Evolutionary conservation across 352 stramenopile species (phyloP).

Genomic region (Saprolegnia diclina): DNA sequence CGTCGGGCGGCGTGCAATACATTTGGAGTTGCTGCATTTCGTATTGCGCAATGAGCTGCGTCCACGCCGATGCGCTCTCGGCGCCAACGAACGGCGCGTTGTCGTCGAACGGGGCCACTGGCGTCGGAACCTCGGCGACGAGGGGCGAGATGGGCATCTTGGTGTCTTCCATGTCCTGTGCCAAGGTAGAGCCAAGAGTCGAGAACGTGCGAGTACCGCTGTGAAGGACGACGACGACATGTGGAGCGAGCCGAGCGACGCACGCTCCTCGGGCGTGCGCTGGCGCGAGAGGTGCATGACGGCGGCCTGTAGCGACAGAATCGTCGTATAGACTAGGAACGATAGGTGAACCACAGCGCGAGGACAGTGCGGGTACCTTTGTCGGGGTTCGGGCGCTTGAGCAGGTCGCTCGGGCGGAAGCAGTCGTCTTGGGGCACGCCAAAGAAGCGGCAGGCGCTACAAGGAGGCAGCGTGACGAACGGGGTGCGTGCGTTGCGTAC

Average conservation of each 20-base stretch:
- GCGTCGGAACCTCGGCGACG: not conserved
- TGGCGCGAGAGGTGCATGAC: conserved; percentile 67
- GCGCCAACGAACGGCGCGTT: not conserved
- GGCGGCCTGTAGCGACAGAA: conserved; percentile 64
- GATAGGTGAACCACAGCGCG: not conserved
- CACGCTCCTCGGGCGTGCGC: conserved; percentile 74
- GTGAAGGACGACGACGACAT: conserved; percentile 24
- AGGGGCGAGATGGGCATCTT: conserved; percentile 7
- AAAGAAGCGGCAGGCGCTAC: conserved; percentile 59
- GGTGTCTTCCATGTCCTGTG: not conserved
- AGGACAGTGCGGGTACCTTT: conserved; percentile 43
- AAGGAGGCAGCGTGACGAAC: conserved; percentile 5
- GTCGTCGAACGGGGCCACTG: not conserved
- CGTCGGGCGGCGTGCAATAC: not conserved
- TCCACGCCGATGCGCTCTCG: conserved; percentile 1
- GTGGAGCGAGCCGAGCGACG: conserved; percentile 39
- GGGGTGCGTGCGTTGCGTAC: conserved; percentile 32
- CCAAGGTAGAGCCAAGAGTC: not conserved
- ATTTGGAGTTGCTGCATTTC: conserved; percentile 25
- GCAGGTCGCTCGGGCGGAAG: conserved; percentile 68
- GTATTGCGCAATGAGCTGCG: conserved; percentile 1
- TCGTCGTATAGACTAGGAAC: conserved; percentile 66
- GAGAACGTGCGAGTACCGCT: not conserved
- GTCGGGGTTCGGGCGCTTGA: conserved; percentile 49
- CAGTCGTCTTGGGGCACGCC: conserved; percentile 52